phyloP scores from a whole-genome alignment of 345 rosid genomes.

The Pugionium cornutum region DNA sequence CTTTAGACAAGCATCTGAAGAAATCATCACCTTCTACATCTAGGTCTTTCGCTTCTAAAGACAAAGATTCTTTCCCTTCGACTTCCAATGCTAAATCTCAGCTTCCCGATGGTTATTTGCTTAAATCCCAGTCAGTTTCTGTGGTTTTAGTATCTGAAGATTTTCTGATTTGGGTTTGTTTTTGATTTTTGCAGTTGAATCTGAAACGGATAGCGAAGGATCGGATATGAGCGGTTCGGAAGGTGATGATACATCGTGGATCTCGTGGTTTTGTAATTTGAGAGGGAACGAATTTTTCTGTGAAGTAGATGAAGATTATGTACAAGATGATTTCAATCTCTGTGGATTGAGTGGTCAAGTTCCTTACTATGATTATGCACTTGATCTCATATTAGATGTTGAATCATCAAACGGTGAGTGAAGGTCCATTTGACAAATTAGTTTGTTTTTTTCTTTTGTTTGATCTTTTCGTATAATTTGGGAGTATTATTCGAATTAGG shows the following conservation, averaged over 20 bases:
- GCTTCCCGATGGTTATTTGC: slow-evolving; percentile 53
- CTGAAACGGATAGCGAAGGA: slow-evolving; percentile 79
- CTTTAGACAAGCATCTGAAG: slow-evolving; percentile 86
- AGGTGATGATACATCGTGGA: slow-evolving; percentile 94
- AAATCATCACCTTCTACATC: slow-evolving; percentile 91
- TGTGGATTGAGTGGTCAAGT: slow-evolving; percentile 84
- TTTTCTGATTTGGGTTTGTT: slow-evolving; percentile 1
- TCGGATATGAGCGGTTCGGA: slow-evolving; percentile 94
- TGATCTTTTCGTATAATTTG: background rate
- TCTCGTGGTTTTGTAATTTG: slow-evolving; percentile 97
- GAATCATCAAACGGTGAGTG: slow-evolving; percentile 89
- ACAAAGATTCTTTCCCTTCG: slow-evolving; percentile 69
- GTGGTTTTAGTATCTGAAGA: background rate
- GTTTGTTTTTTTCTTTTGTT: background rate
- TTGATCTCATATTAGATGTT: slow-evolving; percentile 85
- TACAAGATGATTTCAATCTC: slow-evolving; percentile 95
- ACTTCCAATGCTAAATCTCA: slow-evolving; percentile 75
- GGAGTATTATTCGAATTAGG: slow-evolving; percentile 41
- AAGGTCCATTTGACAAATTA: background rate
- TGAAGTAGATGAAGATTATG: slow-evolving; percentile 96
- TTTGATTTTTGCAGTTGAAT: slow-evolving; percentile 54
- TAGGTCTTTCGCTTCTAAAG: slow-evolving; percentile 59
- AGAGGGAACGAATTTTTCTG: slow-evolving; percentile 94
- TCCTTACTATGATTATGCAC: slow-evolving; percentile 53
- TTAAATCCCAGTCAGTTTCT: background rate